Evolutionary conservation across 2,329 filamentous ascomycete genomes (phyloP), one percentile per base, ranked within the genome.

Genomic region (Penicillium glabrum): DNA sequence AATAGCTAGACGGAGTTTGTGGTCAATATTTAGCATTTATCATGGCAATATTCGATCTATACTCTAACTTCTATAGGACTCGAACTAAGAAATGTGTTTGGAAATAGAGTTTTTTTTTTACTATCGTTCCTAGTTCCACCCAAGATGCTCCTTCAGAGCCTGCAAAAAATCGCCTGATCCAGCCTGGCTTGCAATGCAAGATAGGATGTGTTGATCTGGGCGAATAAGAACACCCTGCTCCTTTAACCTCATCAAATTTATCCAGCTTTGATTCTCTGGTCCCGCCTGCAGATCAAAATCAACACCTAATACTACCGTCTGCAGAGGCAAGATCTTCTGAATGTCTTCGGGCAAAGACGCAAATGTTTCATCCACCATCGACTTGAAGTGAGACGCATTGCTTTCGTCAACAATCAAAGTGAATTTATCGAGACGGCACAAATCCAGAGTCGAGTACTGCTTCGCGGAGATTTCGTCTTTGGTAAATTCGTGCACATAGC

Each of bases 161-260:
- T 47, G n/a, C 7, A 56, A 16, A 14, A 56, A 21, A 2, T 47
- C 44, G 13, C 26, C 33, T 10, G 54, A 2, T 7, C 31, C 43
- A 13, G 41, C 49, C 13, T 19, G 6, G 13, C 2, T 33, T 19
- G 54, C 6, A 31, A 56, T 26, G 19, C 54, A 51, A 14, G 41
- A n/a, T 24, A 57, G 16, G 8, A 57, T 57, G 27, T 57, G 55
- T 14, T 57, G 55, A 29, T 57, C 55, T 21, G 55, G 55, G 6
- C 50, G 49, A 46, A 57, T 46, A 8, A 57, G 19, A 14, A 57
- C 27, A n/a, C 35, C 46, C 19, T 46, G 50, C 2, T 33, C 23
- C 11, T 39, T 27, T 46, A 57, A 27, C n/a, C 29, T 24, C 48
- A 50, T 57, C n/a, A 57, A 33, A 33, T 29, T 27, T 3, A 39